Evolutionary conservation across 306 rosid species (phyloP).

Genomic region (Acmispon strigosus): DNA sequence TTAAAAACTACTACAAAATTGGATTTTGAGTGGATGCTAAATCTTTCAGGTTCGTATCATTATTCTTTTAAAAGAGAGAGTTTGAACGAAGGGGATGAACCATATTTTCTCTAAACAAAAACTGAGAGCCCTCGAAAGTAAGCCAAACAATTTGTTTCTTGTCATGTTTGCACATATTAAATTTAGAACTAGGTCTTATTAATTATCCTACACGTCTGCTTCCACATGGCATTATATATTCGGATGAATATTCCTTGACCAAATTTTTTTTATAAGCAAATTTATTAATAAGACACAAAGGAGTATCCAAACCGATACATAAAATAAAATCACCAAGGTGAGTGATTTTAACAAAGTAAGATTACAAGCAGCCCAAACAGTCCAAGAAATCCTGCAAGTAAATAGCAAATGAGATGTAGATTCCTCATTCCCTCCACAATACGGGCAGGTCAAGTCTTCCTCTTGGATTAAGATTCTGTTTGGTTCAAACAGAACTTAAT

Average conservation of each 20-base stretch:
- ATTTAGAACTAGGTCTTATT: conserved; percentile 7
- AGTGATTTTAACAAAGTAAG: too few relatives aligned
- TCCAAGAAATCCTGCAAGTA: too few relatives aligned
- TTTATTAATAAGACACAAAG: neutral
- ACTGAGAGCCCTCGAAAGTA: neutral
- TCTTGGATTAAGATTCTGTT: too few relatives aligned
- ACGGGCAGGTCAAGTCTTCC: too few relatives aligned
- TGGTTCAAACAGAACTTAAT: too few relatives aligned
- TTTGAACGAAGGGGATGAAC: neutral
- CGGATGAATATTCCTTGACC: conserved; percentile 41
- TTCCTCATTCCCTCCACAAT: too few relatives aligned
- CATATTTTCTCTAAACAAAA: neutral
- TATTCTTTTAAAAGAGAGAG: neutral
- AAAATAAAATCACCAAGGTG: too few relatives aligned
- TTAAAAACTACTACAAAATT: too few relatives aligned
- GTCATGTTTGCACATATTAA: conserved; percentile 19
- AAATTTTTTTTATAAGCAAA: neutral
- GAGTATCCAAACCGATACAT: neutral
- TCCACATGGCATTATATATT: conserved; percentile 29
- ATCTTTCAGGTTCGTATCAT: too few relatives aligned
- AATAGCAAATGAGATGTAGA: too few relatives aligned
- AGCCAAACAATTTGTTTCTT: conserved; percentile 34
- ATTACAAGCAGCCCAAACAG: too few relatives aligned
- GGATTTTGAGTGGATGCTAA: too few relatives aligned
- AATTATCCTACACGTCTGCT: conserved; percentile 15